Conservation (phyloP, 2,329 filamentous ascomycete species). For the Amauroascus verrucosus region DNA sequence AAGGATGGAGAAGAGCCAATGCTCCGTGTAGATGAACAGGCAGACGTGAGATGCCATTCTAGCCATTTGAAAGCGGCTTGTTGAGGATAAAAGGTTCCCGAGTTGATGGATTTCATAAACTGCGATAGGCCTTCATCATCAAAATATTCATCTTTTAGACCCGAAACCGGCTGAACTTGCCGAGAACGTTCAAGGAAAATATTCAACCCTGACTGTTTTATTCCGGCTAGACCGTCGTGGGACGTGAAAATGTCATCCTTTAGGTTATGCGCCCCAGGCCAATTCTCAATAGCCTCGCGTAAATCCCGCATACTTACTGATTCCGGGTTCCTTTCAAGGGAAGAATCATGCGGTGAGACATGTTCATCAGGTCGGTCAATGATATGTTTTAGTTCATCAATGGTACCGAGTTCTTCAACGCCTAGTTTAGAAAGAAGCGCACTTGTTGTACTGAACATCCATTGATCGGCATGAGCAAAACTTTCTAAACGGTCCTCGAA, state of each 20-base stretch:
- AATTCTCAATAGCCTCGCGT: constrained; percentile 32
- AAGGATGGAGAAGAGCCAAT: neutral
- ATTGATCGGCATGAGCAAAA: constrained; percentile 47
- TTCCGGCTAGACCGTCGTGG: constrained; percentile 41
- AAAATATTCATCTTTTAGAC: constrained; percentile 31
- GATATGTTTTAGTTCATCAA: constrained; percentile 30
- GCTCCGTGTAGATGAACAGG: constrained; percentile 18
- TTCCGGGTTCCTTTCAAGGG: constrained; percentile 7
- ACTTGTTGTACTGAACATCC: constrained; percentile 45
- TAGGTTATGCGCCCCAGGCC: constrained; percentile 39
- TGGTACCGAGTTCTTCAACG: constrained; percentile 37
- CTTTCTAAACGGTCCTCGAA: constrained; percentile 46
- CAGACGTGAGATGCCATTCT: constrained; percentile 40
- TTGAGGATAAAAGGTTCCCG: constrained; percentile 38
- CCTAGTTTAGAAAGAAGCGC: constrained; percentile 44
- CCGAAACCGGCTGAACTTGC: constrained; percentile 33
- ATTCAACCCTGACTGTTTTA: constrained; percentile 40
- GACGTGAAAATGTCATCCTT: constrained; percentile 42
- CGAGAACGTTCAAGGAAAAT: constrained; percentile 50
- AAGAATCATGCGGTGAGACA: constrained; percentile 16
- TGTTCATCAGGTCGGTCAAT: constrained; percentile 17
- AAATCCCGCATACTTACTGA: constrained; percentile 21
- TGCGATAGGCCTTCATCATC: constrained; percentile 29
- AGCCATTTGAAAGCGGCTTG: constrained; percentile 48
- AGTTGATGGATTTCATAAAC: constrained; percentile 41